A percentile compares a stretch with the other conserved stretches of the same genome.
Evolutionary conservation across 768 basidiomycete genomes (phyloP).

Genomic region (Leucocoprinus birnbaumii): DNA sequence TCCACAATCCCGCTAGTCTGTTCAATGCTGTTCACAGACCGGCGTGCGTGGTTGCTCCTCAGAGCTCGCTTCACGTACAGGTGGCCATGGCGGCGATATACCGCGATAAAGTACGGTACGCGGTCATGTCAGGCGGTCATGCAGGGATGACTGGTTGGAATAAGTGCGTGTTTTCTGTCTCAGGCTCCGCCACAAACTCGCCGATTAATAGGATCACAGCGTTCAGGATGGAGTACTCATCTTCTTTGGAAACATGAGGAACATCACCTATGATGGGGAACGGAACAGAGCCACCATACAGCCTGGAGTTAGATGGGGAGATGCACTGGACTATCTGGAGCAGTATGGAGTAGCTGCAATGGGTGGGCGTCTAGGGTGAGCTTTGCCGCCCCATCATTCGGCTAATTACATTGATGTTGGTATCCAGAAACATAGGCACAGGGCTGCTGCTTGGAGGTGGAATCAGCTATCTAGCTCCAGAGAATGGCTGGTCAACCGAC

Average conservation of each 20-base stretch:
- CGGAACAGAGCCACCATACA: conserved; percentile 36
- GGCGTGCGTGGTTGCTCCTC: conserved; percentile 35
- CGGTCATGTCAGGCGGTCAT: conserved; percentile 41
- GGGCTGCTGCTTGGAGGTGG: conserved; percentile 44
- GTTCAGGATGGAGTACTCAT: conserved; percentile 36
- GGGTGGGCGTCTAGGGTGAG: conserved; percentile 35
- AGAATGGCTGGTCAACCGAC: conserved; percentile 39
- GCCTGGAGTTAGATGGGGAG: conserved; percentile 41
- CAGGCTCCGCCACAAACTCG: conserved; percentile 4
- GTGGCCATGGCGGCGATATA: conserved; percentile 35
- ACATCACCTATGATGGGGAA: conserved; percentile 31
- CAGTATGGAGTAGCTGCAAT: conserved; percentile 39
- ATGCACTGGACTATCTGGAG: conserved; percentile 31
- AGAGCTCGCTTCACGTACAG: conserved; percentile 28
- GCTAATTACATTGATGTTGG: background rate
- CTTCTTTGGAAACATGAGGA: conserved; percentile 33
- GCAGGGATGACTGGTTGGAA: conserved; percentile 42
- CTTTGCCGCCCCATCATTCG: background rate
- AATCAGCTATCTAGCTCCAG: conserved; percentile 34
- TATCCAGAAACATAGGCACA: conserved; percentile 35
- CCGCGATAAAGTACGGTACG: conserved; percentile 29
- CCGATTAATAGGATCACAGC: conserved; percentile 18
- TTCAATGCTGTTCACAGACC: conserved; percentile 30
- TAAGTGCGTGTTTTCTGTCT: conserved; percentile 26
- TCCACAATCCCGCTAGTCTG: conserved; percentile 27